Percentiles rank a stretch among this genome's conserved stretches.
Evolutionary conservation across 768 basidiomycete genomes (phyloP).

Genomic region (Sutorius australiensis): DNA sequence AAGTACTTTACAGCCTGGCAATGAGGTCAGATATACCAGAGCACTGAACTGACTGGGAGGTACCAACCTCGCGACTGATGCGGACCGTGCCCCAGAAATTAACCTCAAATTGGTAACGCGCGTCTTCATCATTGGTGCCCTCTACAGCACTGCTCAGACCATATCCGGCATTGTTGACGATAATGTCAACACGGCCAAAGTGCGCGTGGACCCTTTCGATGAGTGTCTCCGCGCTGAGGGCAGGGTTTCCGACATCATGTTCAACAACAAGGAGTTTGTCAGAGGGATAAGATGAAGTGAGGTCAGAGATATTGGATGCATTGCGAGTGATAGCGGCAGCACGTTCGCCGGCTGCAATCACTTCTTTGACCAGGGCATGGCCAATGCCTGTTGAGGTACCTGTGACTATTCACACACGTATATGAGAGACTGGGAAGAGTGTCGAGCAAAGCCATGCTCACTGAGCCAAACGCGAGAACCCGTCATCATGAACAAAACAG

Average conservation of each 20-base stretch:
- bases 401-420: conserved; percentile 30
- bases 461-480: conserved; percentile 24
- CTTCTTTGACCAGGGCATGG: conserved; percentile 26
- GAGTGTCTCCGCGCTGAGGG: conserved; percentile 13
- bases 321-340: conserved; percentile 28
- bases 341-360: conserved; percentile 25
- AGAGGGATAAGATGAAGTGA: conserved; percentile 10
- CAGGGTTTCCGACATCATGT: conserved; percentile 27
- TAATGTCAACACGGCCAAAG: conserved; percentile 33
- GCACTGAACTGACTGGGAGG: too few species aligned
- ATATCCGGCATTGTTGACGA: conserved; percentile 34
- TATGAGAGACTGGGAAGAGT: background rate
- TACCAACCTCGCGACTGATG: conserved; percentile 23
- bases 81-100: conserved; percentile 33
- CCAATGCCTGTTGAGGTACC: conserved; percentile 42
- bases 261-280: conserved; percentile 28
- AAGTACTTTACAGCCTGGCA: conserved; percentile 32
- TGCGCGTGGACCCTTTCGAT: conserved; percentile 19
- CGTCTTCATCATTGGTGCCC: conserved; percentile 22
- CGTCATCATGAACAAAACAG: conserved; percentile 8
- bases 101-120: conserved; percentile 27
- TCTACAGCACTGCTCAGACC: conserved; percentile 26
- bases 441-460: background rate
- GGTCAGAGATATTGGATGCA: conserved; percentile 15
- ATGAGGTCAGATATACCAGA: too few species aligned